A percentile compares a stretch with the other conserved stretches of the same genome.
phyloP scores from a whole-genome alignment of 2,329 filamentous ascomycete genomes.

The Monosporascus sp. region DNA sequence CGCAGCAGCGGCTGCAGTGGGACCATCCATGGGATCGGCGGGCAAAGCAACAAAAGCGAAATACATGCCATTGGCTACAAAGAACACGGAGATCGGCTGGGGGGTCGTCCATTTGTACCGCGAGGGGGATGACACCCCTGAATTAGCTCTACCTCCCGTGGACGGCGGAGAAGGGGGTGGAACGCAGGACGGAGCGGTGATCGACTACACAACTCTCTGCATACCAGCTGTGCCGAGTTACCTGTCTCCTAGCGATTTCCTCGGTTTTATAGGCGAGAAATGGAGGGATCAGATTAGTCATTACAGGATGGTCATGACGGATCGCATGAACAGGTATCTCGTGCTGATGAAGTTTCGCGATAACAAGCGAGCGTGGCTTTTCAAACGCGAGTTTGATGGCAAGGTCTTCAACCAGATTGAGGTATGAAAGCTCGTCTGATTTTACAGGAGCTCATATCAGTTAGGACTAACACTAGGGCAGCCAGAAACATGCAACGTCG shows the following conservation, averaged over 20 bases:
- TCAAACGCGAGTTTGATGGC: constrained; percentile 85
- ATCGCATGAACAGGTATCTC: constrained; percentile 84
- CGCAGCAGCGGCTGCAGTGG: constrained; percentile 46
- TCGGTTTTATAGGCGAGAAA: constrained; percentile 85
- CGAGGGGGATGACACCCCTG: constrained; percentile 69
- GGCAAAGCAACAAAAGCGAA: constrained; percentile 78
- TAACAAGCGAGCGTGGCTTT: constrained; percentile 66
- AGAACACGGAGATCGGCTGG: constrained; percentile 77
- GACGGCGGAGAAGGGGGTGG: constrained; percentile 23
- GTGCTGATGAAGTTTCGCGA: constrained; percentile 91
- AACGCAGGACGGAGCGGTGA: constrained; percentile 21
- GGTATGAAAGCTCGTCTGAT: constrained; percentile 43
- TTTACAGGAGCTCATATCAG: not conserved
- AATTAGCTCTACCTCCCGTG: constrained; percentile 33
- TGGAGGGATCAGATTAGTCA: constrained; percentile 85
- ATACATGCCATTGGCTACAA: constrained; percentile 66
- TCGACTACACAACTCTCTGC: constrained; percentile 81
- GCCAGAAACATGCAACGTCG: constrained; percentile 91
- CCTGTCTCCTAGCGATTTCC: constrained; percentile 82
- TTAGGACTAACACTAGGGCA: constrained; percentile 30
- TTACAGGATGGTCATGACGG: constrained; percentile 90
- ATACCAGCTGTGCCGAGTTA: constrained; percentile 94
- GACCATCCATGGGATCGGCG: constrained; percentile 49
- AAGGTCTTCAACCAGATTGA: constrained; percentile 90
- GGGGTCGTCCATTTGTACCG: constrained; percentile 92